A percentile compares a stretch with the other conserved stretches of the same genome.
Evolutionary conservation across 2,329 filamentous ascomycete species (phyloP).

Genomic region (Colletotrichum siamense): DNA sequence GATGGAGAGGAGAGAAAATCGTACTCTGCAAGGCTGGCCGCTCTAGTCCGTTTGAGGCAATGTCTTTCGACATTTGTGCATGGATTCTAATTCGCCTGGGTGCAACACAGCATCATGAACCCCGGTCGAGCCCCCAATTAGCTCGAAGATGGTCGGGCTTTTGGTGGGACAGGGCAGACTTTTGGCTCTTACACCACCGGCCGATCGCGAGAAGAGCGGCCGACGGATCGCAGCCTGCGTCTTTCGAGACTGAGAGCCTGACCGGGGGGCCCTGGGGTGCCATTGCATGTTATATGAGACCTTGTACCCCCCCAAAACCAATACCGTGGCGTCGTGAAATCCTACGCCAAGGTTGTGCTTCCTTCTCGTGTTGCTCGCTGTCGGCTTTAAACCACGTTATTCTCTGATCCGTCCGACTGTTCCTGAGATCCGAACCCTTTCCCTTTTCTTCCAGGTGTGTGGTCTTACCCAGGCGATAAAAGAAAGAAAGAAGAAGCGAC

Average conservation of each 20-base stretch:
- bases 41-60: not conserved
- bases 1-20: not conserved
- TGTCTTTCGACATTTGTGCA: not conserved
- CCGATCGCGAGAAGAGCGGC: not conserved
- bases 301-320: not conserved
- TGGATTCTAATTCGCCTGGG: not conserved
- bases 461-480: not conserved
- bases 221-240: not conserved
- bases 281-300: not conserved
- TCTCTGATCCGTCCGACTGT: not conserved
- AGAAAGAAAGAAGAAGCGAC: not conserved
- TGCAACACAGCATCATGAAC: not conserved
- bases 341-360: not conserved
- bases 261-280: not conserved
- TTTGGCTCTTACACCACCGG: not conserved
- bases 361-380: not conserved
- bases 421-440: not conserved
- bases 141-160: not conserved
- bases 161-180: not conserved
- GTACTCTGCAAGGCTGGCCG: not conserved
- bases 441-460: not conserved
- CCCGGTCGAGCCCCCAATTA: not conserved
- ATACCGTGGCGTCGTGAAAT: not conserved
- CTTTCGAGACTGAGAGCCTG: not conserved
- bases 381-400: not conserved